Evolutionary conservation across 225 moss, liverwort and hornwort species (phyloP), one percentile per base, ranked within the genome.

Genomic region (Sphagnum tenellum): DNA sequence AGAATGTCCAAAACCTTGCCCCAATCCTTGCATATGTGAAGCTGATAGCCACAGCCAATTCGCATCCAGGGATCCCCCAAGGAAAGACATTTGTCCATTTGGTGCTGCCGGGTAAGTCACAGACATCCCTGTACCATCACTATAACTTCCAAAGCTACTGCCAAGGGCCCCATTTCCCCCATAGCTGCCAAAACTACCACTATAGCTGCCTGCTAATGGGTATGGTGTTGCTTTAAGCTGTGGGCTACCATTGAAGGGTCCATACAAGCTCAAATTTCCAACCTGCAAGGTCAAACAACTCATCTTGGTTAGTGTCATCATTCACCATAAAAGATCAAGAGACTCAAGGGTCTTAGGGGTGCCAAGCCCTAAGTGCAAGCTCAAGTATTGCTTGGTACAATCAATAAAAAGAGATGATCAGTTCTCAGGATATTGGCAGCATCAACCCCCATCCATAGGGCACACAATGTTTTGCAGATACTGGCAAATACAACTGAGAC

Each of bases 131-230:
- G 75, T 63, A 29, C 77, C 77, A 66, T 84, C 80, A 13, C 70
- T 63, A 44, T 66, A 76, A 64, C 80, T 76, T 47, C 75, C 84
- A 75, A 80, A 79, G 54, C 76, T 81, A 13, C 69, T 72, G 45
- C 79, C 77, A 5, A 68, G 46, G 69, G 47, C 50, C 8, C 51
- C 50, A 63, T 70, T 74, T 47, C 79, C 84, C 59, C 80, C 80
- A 47, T 60, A 78, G 9, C 84, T 84, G 58, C 84, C 84, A 61
- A 68, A 78, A 73, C 84, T 84, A 57, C 83, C 79, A 45, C 79
- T 77, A 54, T 72, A 74, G 60, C 79, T 83, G 67, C 83, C 79
- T 52, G 79, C 79, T 59, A 74, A 67, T 5, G 79, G 79, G 52
- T 70, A 72, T 58, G 74, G 79, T 55, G 60, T 67, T 46, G 67